Conservation (phyloP, 108 stramenopile species). For the Nitzschia sp. region DNA sequence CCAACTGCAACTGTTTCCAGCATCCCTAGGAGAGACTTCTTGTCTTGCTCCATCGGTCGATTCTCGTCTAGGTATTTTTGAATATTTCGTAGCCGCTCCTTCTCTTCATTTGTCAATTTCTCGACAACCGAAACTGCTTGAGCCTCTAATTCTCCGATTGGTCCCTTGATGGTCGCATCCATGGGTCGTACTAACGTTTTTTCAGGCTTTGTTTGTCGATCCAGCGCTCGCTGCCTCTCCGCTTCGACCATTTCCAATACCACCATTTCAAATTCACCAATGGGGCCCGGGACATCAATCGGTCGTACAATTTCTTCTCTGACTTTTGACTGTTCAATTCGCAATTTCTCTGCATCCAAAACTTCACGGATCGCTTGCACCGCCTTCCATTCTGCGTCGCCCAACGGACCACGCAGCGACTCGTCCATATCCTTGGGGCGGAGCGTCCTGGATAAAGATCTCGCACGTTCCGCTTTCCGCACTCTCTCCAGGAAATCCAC, state of each 20-base stretch:
- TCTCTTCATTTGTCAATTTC: slow-evolving; percentile 66
- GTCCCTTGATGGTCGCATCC: slow-evolving; percentile 63
- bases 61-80: slow-evolving; percentile 59
- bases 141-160: slow-evolving; percentile 68
- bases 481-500: slow-evolving; percentile 64
- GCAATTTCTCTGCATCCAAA: slow-evolving; percentile 55
- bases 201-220: slow-evolving; percentile 38
- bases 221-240: slow-evolving; percentile 63
- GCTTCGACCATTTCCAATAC: slow-evolving; percentile 62
- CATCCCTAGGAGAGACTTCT: slow-evolving; percentile 55
- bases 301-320: slow-evolving; percentile 69
- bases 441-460: slow-evolving; percentile 49
- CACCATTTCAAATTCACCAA: slow-evolving; percentile 74
- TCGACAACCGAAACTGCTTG: slow-evolving; percentile 63
- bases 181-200: slow-evolving; percentile 64
- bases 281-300: slow-evolving; percentile 82
- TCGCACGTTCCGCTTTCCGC: slow-evolving; percentile 58
- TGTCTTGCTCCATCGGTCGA: slow-evolving; percentile 66
- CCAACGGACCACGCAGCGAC: slow-evolving; percentile 67
- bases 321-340: slow-evolving; percentile 58
- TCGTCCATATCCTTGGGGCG: slow-evolving; percentile 82
- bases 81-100: slow-evolving; percentile 61
- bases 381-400: slow-evolving; percentile 62
- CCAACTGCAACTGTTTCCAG: slow-evolving; percentile 74
- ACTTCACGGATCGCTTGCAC: slow-evolving; percentile 62